Evolutionary conservation across 2,329 filamentous ascomycete genomes (phyloP).

Genomic region (Ambrosiella beaveri): DNA sequence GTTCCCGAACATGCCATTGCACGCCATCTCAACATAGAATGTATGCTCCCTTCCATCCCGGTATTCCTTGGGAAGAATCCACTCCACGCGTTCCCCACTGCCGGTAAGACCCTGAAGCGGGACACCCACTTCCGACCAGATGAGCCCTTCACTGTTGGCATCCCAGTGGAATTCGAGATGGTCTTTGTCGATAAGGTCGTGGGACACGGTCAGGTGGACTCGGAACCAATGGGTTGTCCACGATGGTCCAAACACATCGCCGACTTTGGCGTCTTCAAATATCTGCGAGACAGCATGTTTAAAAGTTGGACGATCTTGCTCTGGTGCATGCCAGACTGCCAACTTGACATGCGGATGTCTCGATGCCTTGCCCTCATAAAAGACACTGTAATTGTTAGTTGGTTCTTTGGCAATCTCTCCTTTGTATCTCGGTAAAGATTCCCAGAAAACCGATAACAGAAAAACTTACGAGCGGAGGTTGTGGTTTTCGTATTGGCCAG

Average conservation of each 20-base stretch:
- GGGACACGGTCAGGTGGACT: conserved; percentile 60
- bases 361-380: conserved; percentile 48
- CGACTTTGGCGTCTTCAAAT: conserved; percentile 58
- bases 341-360: conserved; percentile 68
- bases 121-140: conserved; percentile 82
- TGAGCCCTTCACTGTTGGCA: conserved; percentile 79
- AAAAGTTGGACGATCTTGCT: conserved; percentile 67
- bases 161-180: conserved; percentile 96
- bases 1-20: conserved; percentile 97
- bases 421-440: background rate
- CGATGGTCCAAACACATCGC: conserved; percentile 72
- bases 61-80: conserved; percentile 70
- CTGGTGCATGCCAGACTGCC: conserved; percentile 68
- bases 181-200: conserved; percentile 54
- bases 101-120: conserved; percentile 86
- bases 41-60: conserved; percentile 72
- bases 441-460: background rate
- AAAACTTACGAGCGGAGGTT: conserved; percentile 51
- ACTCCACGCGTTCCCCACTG: conserved; percentile 73
- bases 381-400: conserved; percentile 34
- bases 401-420: background rate
- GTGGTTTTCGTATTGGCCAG: conserved; percentile 59
- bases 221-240: conserved; percentile 99
- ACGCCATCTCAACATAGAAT: conserved; percentile 96
- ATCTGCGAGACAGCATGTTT: conserved; percentile 31